These are phyloP conservation scores for Phytopythium vexans DNA, from an alignment of 352 stramenopile genomes.

Conservation along the genomic window DNA sequence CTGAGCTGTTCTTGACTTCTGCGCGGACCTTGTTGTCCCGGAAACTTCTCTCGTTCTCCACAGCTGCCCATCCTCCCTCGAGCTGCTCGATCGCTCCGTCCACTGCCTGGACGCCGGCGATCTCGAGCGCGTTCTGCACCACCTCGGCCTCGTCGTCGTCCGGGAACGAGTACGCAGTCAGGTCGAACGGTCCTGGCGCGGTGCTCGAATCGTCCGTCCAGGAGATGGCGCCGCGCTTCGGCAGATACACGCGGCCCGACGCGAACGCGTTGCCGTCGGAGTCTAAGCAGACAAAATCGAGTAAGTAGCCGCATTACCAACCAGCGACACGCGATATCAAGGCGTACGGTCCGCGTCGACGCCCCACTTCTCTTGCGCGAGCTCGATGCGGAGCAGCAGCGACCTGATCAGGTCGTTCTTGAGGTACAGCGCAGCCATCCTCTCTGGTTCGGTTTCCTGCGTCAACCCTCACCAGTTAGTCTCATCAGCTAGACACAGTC, in stretches of 20 bases:
- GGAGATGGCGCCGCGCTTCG: conserved; percentile 37
- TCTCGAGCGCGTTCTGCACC: conserved; percentile 57
- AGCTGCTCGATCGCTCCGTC: conserved; percentile 10
- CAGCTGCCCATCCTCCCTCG: conserved; percentile 17
- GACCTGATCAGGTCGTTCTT: conserved; percentile 75
- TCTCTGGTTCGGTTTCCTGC: conserved; percentile 23
- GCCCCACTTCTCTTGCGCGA: conserved; percentile 43
- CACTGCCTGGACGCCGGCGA: conserved; percentile 29
- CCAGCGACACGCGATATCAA: background rate
- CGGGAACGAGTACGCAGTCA: conserved; percentile 45
- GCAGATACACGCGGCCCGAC: conserved; percentile 33
- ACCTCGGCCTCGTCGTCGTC: conserved; percentile 37
- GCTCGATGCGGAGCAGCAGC: conserved; percentile 44
- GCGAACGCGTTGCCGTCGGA: conserved; percentile 11
- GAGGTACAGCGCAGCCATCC: conserved; percentile 41
- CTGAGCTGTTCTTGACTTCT: conserved; percentile 8
- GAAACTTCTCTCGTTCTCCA: conserved; percentile 20
- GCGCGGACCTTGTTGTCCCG: conserved; percentile 12
- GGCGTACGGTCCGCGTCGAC: conserved; percentile 32
- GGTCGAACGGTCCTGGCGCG: conserved; percentile 13
- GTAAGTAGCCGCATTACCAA: background rate
- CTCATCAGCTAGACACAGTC: background rate
- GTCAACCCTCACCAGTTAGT: background rate
- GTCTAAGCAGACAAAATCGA: background rate
- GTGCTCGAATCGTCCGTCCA: conserved; percentile 24